A percentile compares a stretch with the other conserved stretches of the same genome.
Evolutionary conservation across 2,329 filamentous ascomycete genomes (phyloP).

Genomic region (Colletotrichum spinosum): DNA sequence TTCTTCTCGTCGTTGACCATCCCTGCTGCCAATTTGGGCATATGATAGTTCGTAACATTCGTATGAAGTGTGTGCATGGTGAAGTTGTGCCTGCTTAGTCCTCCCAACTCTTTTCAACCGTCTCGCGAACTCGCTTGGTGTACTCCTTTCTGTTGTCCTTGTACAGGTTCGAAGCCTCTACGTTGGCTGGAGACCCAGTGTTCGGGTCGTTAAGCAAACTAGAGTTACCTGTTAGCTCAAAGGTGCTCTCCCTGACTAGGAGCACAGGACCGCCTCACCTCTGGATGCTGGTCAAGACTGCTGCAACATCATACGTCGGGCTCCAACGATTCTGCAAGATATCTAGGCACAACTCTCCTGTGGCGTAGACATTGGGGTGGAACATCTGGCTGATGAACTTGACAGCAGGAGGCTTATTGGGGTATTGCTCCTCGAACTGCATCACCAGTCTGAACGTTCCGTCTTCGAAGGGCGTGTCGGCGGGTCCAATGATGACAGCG

Average conservation of each 20-base stretch:
- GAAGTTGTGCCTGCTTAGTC: slow-evolving; percentile 64
- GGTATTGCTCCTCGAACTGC: slow-evolving; percentile 99
- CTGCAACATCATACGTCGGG: slow-evolving; percentile 97
- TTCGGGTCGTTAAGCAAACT: slow-evolving; percentile 98
- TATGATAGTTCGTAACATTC: slow-evolving; percentile 30
- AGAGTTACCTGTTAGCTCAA: slow-evolving; percentile 13
- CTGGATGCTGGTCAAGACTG: slow-evolving; percentile 96
- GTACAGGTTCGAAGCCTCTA: slow-evolving; percentile 97
- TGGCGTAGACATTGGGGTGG: slow-evolving; percentile 98
- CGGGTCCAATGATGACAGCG: slow-evolving; percentile 96
- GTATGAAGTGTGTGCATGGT: slow-evolving; percentile 19
- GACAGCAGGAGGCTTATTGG: slow-evolving; percentile 96
- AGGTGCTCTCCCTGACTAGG: no score
- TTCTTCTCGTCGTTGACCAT: background rate
- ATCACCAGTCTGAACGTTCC: slow-evolving; percentile 97
- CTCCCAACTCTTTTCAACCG: slow-evolving; percentile 99
- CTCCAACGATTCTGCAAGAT: slow-evolving; percentile 99
- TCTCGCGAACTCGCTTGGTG: slow-evolving; percentile 92
- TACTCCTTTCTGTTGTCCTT: slow-evolving; percentile 99
- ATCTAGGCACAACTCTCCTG: slow-evolving; percentile 94
- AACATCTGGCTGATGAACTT: slow-evolving; percentile 99
- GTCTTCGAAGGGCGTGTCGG: slow-evolving; percentile 97
- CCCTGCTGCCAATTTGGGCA: slow-evolving; percentile 13
- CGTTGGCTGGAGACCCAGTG: slow-evolving; percentile 97
- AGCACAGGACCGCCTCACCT: slow-evolving; percentile 67